A percentile compares a stretch with the other conserved stretches of the same genome.
Conservation (phyloP, 129 eudicot species). For the Helichrysum umbraculigerum region DNA sequence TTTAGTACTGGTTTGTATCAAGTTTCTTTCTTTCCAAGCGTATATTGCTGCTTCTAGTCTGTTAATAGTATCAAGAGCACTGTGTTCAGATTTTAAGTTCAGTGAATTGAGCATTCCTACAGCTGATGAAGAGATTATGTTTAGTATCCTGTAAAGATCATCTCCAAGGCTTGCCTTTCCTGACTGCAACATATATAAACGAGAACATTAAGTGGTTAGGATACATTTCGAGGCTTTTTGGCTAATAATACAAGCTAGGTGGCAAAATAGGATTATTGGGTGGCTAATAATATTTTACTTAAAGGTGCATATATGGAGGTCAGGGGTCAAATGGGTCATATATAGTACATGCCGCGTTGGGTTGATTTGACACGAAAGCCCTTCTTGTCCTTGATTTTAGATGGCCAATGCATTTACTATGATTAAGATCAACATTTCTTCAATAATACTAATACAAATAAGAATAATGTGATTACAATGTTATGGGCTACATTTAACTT, state of each 20-base stretch:
- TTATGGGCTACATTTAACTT: not conserved
- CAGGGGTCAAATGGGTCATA: not conserved
- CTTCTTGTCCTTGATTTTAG: not conserved
- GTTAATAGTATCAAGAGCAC: slow-evolving; percentile 73
- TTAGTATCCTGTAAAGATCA: slow-evolving; percentile 63
- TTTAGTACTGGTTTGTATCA: slow-evolving; percentile 40
- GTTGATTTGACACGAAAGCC: not conserved
- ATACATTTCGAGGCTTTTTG: slow-evolving; percentile 6
- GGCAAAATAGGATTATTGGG: not conserved
- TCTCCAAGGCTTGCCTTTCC: slow-evolving; percentile 81
- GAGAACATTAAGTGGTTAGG: not conserved
- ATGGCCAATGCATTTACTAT: not conserved
- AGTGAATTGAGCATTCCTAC: slow-evolving; percentile 55
- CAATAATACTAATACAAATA: no score
- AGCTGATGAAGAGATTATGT: slow-evolving; percentile 45
- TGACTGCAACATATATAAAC: slow-evolving; percentile 47
- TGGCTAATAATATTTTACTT: not conserved
- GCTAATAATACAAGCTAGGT: not conserved
- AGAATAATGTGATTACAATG: not conserved
- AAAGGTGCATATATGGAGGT: not conserved
- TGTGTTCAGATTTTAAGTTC: slow-evolving; percentile 70
- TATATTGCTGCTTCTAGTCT: slow-evolving; percentile 73
- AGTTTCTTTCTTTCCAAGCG: slow-evolving; percentile 70
- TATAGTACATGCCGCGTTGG: not conserved
- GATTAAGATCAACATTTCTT: not conserved